Percentiles rank a stretch among this genome's conserved stretches.
phyloP scores from a whole-genome alignment of 108 stramenopile genomes.

The Parmales sp. region DNA sequence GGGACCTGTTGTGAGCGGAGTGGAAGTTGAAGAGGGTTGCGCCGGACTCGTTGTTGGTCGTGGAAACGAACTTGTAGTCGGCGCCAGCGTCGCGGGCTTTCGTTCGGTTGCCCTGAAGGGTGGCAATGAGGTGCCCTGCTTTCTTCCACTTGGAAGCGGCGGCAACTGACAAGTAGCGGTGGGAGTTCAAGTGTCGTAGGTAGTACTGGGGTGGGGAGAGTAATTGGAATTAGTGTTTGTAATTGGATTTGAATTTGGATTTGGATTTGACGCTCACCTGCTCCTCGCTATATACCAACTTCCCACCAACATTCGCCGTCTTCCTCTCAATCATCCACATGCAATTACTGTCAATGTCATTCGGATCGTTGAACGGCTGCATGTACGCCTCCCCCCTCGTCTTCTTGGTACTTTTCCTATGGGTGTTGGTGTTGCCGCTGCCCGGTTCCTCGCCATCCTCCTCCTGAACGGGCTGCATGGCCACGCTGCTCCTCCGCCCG shows the following conservation, averaged over 20 bases:
- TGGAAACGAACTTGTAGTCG: slow-evolving; percentile 10
- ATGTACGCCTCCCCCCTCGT: slow-evolving; percentile 13
- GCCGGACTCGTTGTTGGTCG: not conserved
- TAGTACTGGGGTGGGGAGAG: not conserved
- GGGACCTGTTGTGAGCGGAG: slow-evolving; percentile 9
- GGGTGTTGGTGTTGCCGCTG: not conserved
- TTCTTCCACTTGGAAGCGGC: not conserved
- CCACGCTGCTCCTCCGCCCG: not conserved
- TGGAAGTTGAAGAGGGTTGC: not conserved
- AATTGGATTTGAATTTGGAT: too few relatives aligned
- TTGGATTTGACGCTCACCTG: too few relatives aligned
- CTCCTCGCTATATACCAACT: slow-evolving; percentile 1
- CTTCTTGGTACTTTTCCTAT: slow-evolving; percentile 4
- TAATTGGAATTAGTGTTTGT: not conserved
- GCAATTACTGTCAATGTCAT: slow-evolving; percentile 10
- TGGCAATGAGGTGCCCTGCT: not conserved
- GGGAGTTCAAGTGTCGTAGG: slow-evolving; percentile 21
- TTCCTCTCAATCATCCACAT: slow-evolving; percentile 10
- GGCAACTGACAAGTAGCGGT: slow-evolving; percentile 6
- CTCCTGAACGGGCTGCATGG: not conserved
- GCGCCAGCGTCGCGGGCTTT: not conserved
- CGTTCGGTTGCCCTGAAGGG: not conserved
- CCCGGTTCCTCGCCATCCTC: too few relatives aligned
- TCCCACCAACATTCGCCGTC: not conserved
- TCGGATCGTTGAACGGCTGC: not conserved